Evolutionary conservation across 352 stramenopile species (phyloP).

Genomic region (Aphanomyces invadans): DNA sequence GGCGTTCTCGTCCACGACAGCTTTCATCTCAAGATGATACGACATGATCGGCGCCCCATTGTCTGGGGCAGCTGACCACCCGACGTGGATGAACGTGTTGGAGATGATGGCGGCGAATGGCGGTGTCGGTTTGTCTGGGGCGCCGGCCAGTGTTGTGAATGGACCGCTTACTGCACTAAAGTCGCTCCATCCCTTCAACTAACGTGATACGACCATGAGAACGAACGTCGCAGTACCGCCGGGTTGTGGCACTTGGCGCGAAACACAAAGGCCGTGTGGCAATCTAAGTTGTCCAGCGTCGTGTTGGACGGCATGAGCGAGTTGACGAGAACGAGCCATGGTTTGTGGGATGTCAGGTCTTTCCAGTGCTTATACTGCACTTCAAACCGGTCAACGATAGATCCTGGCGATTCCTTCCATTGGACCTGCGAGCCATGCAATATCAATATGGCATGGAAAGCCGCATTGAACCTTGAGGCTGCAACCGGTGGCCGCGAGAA

Average conservation of each 20-base stretch:
- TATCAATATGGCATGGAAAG: not conserved
- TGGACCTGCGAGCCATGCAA: not conserved
- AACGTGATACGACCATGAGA: too few relatives aligned
- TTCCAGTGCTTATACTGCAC: conserved; percentile 52
- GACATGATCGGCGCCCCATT: conserved; percentile 52
- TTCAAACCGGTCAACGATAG: conserved; percentile 66
- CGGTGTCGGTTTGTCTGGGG: conserved; percentile 35
- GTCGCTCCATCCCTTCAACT: conserved; percentile 39
- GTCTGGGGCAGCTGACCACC: conserved; percentile 51
- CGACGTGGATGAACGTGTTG: conserved; percentile 65
- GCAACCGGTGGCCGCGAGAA: conserved; percentile 46
- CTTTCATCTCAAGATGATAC: conserved; percentile 52
- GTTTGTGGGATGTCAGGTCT: conserved; percentile 31
- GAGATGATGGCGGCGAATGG: conserved; percentile 47
- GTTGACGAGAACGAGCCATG: conserved; percentile 39
- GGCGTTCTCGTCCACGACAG: conserved; percentile 24
- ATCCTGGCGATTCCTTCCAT: conserved; percentile 54
- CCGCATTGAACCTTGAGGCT: conserved; percentile 34
- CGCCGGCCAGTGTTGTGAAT: conserved; percentile 52
- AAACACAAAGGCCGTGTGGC: conserved; percentile 49
- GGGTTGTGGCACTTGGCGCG: conserved; percentile 57
- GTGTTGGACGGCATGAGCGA: conserved; percentile 37
- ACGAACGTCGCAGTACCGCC: too few relatives aligned
- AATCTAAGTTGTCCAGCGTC: conserved; percentile 37
- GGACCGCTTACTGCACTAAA: conserved; percentile 43